These are phyloP conservation scores for Ophiostoma montium DNA, from an alignment of 2,329 filamentous ascomycete genomes.

Conservation along the genomic window DNA sequence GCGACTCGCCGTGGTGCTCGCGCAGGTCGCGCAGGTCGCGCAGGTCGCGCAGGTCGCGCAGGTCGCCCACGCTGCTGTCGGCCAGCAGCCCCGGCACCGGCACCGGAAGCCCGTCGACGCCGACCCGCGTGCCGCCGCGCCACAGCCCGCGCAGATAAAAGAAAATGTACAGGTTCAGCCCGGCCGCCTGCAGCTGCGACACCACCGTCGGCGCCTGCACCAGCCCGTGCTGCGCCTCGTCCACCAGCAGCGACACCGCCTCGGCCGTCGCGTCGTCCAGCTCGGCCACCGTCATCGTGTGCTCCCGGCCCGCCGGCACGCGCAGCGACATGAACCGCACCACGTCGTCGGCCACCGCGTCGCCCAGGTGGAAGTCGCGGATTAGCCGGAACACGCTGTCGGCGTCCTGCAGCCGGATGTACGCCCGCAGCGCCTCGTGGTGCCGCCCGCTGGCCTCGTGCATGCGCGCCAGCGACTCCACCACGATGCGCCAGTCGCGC, in stretches of 20 bases:
- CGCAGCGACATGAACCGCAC: constrained; percentile 75
- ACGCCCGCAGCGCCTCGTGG: constrained; percentile 73
- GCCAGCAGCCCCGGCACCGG: too few species aligned
- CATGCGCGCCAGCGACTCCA: constrained; percentile 71
- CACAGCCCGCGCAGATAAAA: constrained; percentile 85
- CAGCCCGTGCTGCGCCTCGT: constrained; percentile 81
- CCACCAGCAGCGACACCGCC: constrained; percentile 72
- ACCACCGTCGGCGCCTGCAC: constrained; percentile 68
- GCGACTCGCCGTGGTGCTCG: constrained; percentile 37
- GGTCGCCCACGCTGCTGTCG: constrained; percentile 25
- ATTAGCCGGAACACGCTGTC: constrained; percentile 81
- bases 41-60: constrained; percentile 37
- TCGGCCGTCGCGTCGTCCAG: constrained; percentile 70
- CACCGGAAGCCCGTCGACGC: background rate
- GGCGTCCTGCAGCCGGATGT: constrained; percentile 82
- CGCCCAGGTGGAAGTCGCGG: constrained; percentile 75
- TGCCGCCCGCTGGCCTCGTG: constrained; percentile 70
- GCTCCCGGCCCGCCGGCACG: constrained; percentile 58
- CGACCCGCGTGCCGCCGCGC: constrained; percentile 38
- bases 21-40: constrained; percentile 38
- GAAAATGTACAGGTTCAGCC: constrained; percentile 64
- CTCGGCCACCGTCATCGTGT: constrained; percentile 51
- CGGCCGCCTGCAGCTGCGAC: constrained; percentile 54
- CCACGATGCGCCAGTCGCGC: constrained; percentile 78
- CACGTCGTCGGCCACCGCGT: constrained; percentile 80